These are phyloP conservation scores for Sphagnum contortum DNA, from an alignment of 225 moss, liverwort and hornwort species.

Conservation along the genomic window DNA sequence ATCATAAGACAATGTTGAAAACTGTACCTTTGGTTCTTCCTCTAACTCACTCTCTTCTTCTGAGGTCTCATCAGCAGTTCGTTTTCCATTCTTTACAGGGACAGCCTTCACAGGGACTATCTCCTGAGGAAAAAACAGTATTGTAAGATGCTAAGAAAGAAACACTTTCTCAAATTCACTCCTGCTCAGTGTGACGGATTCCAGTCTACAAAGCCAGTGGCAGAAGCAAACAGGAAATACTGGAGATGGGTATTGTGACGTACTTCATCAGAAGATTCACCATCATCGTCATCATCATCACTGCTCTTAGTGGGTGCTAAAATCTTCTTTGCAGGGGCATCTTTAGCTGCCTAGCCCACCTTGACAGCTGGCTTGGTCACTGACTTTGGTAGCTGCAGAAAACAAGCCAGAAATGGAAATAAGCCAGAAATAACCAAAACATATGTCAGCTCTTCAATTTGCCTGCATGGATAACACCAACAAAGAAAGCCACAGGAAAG, in stretches of 20 bases:
- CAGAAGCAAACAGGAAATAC: too few relatives aligned
- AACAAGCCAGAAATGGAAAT: too few relatives aligned
- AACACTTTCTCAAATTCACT: too few relatives aligned
- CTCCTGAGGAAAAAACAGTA: conserved; percentile 8
- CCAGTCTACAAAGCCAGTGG: too few relatives aligned
- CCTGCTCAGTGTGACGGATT: too few relatives aligned
- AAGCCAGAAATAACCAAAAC: too few relatives aligned
- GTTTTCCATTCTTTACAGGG: conserved; percentile 26
- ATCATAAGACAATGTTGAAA: not conserved
- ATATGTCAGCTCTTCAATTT: too few relatives aligned
- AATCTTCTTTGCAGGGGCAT: not conserved
- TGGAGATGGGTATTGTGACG: too few relatives aligned
- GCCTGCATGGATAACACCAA: not conserved
- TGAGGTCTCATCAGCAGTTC: conserved; percentile 13
- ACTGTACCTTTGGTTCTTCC: conserved; percentile 28
- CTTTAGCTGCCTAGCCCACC: not conserved
- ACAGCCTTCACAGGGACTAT: conserved; percentile 9
- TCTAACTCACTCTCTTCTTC: conserved; percentile 35
- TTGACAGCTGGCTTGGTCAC: conserved; percentile 24
- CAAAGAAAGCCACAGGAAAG: not conserved
- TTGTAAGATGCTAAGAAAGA: too few relatives aligned
- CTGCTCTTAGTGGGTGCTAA: not conserved
- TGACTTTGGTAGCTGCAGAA: conserved; percentile 23
- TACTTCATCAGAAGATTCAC: conserved; percentile 10
- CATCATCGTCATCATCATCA: not conserved